phyloP scores from a whole-genome alignment of 1,284 basidiomycete species.

The Chalciporus sp. region DNA sequence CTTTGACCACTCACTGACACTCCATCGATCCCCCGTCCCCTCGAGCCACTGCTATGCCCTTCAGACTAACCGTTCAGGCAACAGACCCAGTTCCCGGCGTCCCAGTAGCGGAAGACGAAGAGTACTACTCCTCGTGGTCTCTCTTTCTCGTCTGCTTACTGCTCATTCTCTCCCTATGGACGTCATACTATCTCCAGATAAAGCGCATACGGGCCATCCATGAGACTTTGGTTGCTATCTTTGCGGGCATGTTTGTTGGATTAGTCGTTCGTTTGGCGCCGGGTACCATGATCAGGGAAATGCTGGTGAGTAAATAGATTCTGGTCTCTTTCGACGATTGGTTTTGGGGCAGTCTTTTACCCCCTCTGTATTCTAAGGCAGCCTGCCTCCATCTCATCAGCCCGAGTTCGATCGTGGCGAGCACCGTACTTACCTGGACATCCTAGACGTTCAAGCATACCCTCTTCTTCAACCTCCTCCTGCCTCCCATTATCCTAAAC shows the following conservation, averaged over 20 bases:
- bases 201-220: constrained; percentile 95
- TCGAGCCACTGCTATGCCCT: constrained; percentile 27
- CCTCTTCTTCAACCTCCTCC: constrained; percentile 95
- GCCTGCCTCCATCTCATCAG: neutral
- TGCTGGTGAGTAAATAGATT: constrained; percentile 79
- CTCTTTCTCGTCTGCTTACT: constrained; percentile 93
- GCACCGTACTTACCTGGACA: constrained; percentile 3
- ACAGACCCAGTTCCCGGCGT: constrained; percentile 25
- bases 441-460: constrained; percentile 92
- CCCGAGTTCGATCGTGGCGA: neutral
- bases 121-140: constrained; percentile 93
- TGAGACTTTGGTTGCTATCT: constrained; percentile 95
- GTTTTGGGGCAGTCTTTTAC: neutral
- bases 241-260: constrained; percentile 96
- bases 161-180: constrained; percentile 93
- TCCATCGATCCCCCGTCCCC: neutral
- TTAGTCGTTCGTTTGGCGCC: constrained; percentile 89
- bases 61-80: constrained; percentile 25
- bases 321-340: neutral
- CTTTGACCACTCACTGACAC: neutral
- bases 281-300: constrained; percentile 93
- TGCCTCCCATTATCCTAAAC: constrained; percentile 98
- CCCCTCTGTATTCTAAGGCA: neutral
- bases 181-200: constrained; percentile 97
- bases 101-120: constrained; percentile 72